A percentile compares a stretch with the other conserved stretches of the same genome.
Conservation (phyloP, 2,329 filamentous ascomycete species). For the Cercospora beticola region DNA sequence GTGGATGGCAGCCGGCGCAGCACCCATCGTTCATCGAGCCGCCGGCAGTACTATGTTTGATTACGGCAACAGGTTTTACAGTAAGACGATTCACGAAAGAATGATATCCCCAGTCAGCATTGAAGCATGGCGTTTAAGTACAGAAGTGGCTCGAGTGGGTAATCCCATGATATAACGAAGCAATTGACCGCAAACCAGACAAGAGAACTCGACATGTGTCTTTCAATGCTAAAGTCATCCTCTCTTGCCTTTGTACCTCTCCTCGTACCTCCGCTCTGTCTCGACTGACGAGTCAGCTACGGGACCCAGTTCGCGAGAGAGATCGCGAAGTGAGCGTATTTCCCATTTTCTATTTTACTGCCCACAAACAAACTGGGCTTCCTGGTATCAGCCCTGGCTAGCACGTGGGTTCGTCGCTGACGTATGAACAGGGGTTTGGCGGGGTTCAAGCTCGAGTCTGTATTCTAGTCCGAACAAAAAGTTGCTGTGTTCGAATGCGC, state of each 20-base stretch:
- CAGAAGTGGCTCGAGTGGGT: not conserved
- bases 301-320: no score
- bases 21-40: conserved; percentile 31
- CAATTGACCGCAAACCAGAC: not conserved
- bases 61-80: not conserved
- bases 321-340: not conserved
- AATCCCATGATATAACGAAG: not conserved
- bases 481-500: not conserved
- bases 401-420: not conserved
- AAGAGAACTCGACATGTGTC: no score
- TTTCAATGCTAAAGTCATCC: not conserved
- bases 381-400: not conserved
- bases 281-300: no score
- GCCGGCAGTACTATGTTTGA: conserved; percentile 36
- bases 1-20: conserved; percentile 30
- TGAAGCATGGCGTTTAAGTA: not conserved
- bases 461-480: not conserved
- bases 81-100: not conserved
- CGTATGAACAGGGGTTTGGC: not conserved
- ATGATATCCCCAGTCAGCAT: not conserved
- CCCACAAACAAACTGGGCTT: not conserved
- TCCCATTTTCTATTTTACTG: not conserved
- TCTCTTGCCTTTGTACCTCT: not conserved
- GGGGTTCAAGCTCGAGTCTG: not conserved
- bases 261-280: not conserved